Evolutionary conservation across 139 green algal genomes (phyloP).

Genomic region (Chlorella sp.): DNA sequence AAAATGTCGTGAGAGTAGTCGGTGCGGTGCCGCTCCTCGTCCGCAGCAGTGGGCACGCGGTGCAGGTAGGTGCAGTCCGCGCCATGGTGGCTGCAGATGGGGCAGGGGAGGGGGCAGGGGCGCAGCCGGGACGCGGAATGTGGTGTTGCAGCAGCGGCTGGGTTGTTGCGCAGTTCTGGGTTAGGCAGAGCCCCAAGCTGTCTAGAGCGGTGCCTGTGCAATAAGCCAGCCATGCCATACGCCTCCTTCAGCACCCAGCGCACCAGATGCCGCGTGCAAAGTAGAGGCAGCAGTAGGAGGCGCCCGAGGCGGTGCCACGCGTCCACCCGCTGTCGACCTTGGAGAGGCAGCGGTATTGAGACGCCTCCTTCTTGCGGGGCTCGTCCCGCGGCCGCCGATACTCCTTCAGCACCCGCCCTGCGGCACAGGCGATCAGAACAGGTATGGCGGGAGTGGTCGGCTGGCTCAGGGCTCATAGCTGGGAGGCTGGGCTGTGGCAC

Average conservation of each 20-base stretch:
- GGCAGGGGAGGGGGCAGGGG: conserved; percentile 14
- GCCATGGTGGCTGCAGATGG: conserved; percentile 65
- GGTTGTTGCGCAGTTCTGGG: neutral
- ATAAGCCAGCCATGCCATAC: neutral
- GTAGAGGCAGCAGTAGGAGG: conserved; percentile 70
- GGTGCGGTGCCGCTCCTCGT: conserved; percentile 57
- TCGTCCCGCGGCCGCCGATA: conserved; percentile 19
- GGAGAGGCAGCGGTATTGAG: conserved; percentile 62
- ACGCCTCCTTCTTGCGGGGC: conserved; percentile 40
- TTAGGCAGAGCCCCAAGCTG: neutral
- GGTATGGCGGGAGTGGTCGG: too few relatives aligned
- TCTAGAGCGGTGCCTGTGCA: neutral
- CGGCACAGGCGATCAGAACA: too few relatives aligned
- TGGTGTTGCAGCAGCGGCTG: neutral
- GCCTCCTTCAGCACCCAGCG: neutral
- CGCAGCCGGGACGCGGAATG: neutral
- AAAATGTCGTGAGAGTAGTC: conserved; percentile 72
- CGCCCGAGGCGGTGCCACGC: conserved; percentile 52
- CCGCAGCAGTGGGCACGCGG: conserved; percentile 59
- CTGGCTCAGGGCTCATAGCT: too few relatives aligned
- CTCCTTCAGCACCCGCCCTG: conserved; percentile 28
- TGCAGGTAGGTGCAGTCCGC: conserved; percentile 72
- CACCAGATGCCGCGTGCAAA: conserved; percentile 58
- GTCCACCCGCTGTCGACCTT: conserved; percentile 66
- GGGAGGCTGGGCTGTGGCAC: too few relatives aligned